Percentiles rank a stretch among this genome's conserved stretches.
Conservation (phyloP, 164 flowering plant species). For the Saururus chinensis region DNA sequence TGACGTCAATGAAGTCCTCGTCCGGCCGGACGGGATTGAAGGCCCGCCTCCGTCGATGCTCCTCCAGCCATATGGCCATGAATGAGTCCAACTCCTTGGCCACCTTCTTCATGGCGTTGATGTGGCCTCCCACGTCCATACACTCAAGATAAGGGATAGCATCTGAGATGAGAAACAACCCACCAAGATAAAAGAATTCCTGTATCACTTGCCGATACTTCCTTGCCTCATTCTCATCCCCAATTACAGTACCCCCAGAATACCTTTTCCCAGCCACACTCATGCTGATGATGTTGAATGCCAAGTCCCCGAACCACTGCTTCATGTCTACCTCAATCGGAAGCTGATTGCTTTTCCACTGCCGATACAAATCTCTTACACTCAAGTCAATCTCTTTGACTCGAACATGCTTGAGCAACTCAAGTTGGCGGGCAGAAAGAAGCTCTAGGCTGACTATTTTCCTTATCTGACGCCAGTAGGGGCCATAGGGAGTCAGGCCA, state of each 20-base stretch:
- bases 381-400: background rate
- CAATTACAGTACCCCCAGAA: background rate
- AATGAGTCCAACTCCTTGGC: conserved; percentile 1
- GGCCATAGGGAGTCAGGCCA: conserved; percentile 3
- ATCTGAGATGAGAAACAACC: background rate
- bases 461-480: conserved; percentile 7
- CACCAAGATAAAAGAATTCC: background rate
- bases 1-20: conserved; percentile 7
- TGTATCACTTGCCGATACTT: background rate
- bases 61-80: conserved; percentile 4
- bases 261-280: conserved; percentile 1
- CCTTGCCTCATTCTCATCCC: conserved; percentile 1
- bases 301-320: background rate
- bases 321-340: conserved; percentile 2
- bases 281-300: background rate
- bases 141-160: conserved; percentile 4
- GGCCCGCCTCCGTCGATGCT: background rate
- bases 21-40: background rate
- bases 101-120: background rate
- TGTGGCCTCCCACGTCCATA: conserved; percentile 2
- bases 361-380: background rate
- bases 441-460: conserved; percentile 3
- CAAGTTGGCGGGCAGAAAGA: conserved; percentile 1
- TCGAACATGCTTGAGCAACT: background rate
- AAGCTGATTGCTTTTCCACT: background rate